A percentile compares a stretch with the other conserved stretches of the same genome.
These are phyloP conservation scores for Amanita muscaria DNA, from an alignment of 768 basidiomycete species.

Conservation along the genomic window DNA sequence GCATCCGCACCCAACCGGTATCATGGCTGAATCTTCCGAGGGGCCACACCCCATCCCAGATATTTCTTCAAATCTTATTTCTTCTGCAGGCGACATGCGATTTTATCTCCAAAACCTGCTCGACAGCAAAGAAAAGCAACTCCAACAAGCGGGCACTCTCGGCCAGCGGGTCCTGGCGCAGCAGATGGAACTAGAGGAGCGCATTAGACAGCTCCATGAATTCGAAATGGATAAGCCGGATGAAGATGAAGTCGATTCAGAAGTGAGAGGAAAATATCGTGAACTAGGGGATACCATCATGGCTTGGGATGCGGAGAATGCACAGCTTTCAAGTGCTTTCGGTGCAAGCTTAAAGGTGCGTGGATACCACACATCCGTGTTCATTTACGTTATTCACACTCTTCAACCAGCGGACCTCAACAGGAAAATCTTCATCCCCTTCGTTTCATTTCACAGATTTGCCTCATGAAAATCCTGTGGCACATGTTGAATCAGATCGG, in stretches of 20 bases:
- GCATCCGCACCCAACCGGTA: constrained; percentile 13
- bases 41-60: constrained; percentile 33
- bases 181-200: constrained; percentile 87
- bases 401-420: constrained; percentile 28
- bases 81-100: constrained; percentile 52
- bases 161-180: constrained; percentile 91
- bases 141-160: constrained; percentile 84
- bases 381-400: constrained; percentile 2
- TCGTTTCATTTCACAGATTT: constrained; percentile 37
- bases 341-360: constrained; percentile 52
- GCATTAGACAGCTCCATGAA: constrained; percentile 76
- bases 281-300: constrained; percentile 71
- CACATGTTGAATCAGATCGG: constrained; percentile 42
- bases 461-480: constrained; percentile 30
- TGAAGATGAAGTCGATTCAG: constrained; percentile 54
- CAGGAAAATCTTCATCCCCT: constrained; percentile 42
- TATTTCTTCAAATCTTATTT: constrained; percentile 31
- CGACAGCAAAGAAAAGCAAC: constrained; percentile 86
- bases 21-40: constrained; percentile 34
- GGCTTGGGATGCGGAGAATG: constrained; percentile 74
- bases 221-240: constrained; percentile 54
- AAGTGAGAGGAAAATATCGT: constrained; percentile 64
- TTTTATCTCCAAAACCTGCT: constrained; percentile 61
- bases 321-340: constrained; percentile 62
- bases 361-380: constrained; percentile 11